Evolutionary conservation across 2,329 filamentous ascomycete genomes (phyloP).

Genomic region (Fusarium liriodendri): DNA sequence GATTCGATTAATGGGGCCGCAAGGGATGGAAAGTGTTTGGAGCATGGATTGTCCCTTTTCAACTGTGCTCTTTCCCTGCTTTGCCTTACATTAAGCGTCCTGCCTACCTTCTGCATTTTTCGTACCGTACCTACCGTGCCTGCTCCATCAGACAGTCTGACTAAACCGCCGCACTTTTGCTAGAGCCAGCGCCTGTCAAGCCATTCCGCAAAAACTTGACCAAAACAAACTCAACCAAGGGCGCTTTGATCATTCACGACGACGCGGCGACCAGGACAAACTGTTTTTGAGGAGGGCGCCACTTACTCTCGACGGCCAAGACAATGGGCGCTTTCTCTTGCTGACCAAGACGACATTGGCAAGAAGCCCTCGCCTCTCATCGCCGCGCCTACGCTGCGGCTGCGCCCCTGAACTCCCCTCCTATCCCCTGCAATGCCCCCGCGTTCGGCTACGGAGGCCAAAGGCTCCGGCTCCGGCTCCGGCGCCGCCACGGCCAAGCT

Average conservation of each 20-base stretch:
- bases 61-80: not conserved
- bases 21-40: not conserved
- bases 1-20: slow-evolving; percentile 1
- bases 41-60: not conserved
- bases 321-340: slow-evolving; percentile 9
- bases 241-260: not conserved
- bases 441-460: slow-evolving; percentile 21
- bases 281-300: not conserved
- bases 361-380: not conserved
- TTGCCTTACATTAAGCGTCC: not conserved
- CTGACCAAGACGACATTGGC: slow-evolving; percentile 4
- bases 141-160: not conserved
- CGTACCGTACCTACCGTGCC: not conserved
- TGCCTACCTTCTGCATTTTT: not conserved
- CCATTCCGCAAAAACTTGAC: slow-evolving; percentile 1
- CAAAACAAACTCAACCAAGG: not conserved
- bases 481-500: slow-evolving; percentile 41
- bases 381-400: not conserved
- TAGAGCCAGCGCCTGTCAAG: not conserved
- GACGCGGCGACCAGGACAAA: not conserved
- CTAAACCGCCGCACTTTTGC: not conserved
- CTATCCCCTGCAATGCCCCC: slow-evolving; percentile 29
- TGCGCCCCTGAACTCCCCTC: not conserved
- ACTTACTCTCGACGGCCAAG: not conserved
- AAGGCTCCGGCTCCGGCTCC: slow-evolving; percentile 28